Conservation (phyloP, 208 protist species). For the Trypanosoma scelopori region DNA sequence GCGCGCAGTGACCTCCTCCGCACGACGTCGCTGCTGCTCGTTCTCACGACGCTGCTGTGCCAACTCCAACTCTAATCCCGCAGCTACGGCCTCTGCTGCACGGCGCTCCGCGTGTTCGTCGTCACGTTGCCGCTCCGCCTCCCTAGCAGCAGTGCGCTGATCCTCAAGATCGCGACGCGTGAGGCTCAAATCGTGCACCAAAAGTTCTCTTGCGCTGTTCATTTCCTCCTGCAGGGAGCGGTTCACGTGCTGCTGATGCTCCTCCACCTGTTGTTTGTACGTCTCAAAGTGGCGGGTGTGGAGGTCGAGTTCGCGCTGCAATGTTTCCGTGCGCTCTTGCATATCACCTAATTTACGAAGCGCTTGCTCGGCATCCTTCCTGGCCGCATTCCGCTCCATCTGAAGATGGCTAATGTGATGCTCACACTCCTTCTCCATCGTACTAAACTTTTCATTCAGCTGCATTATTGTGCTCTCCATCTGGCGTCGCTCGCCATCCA, state of each 20-base stretch:
- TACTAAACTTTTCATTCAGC: constrained; percentile 7
- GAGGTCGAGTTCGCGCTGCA: constrained; percentile 17
- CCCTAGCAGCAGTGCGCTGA: neutral
- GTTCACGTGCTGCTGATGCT: constrained; percentile 40
- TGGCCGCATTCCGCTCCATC: constrained; percentile 33
- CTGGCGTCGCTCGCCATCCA: constrained; percentile 11
- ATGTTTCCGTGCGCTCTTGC: constrained; percentile 4
- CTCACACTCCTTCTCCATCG: constrained; percentile 45
- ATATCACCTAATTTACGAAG: constrained; percentile 13
- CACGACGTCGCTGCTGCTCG: constrained; percentile 28
- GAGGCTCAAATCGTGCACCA: constrained; percentile 43
- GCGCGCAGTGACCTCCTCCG: constrained; percentile 30
- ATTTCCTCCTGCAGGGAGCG: constrained; percentile 53
- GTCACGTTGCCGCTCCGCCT: constrained; percentile 42
- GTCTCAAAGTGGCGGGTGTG: constrained; percentile 9
- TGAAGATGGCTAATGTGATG: constrained; percentile 39
- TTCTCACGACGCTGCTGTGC: constrained; percentile 24
- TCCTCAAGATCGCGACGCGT: constrained; percentile 22
- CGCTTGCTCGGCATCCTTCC: constrained; percentile 1
- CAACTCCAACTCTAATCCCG: constrained; percentile 34
- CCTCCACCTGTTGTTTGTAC: constrained; percentile 29
- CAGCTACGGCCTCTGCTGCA: constrained; percentile 26
- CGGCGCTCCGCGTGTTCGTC: constrained; percentile 35
- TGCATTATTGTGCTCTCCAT: constrained; percentile 8
- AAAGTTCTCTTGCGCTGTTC: constrained; percentile 24